phyloP scores from a whole-genome alignment of 2,329 filamentous ascomycete genomes.

The Pestalotiopsis sp. region DNA sequence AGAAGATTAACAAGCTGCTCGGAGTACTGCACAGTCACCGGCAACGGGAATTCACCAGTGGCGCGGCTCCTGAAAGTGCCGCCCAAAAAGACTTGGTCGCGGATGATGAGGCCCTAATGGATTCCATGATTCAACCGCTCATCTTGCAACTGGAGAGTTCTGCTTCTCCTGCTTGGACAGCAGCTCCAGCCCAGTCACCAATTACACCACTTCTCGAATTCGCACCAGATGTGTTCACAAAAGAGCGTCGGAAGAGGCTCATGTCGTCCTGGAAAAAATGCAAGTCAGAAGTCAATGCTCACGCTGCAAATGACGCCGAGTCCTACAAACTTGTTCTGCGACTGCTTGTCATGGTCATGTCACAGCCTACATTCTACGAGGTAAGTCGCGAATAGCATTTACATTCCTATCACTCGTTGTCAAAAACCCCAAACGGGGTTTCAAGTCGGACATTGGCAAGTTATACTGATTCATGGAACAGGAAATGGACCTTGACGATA shows the following conservation, averaged over 20 bases:
- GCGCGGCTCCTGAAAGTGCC: too few species aligned
- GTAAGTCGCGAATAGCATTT: conserved; percentile 21
- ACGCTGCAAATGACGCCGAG: conserved; percentile 21
- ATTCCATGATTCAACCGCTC: conserved; percentile 26
- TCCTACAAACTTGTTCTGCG: conserved; percentile 28
- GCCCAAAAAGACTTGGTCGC: neutral
- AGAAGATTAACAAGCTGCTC: neutral
- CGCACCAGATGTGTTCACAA: conserved; percentile 29
- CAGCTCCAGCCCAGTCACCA: conserved; percentile 23
- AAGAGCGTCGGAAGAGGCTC: conserved; percentile 33
- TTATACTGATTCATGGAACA: conserved; percentile 20
- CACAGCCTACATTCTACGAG: conserved; percentile 35
- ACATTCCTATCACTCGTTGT: neutral
- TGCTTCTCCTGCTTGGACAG: conserved; percentile 26
- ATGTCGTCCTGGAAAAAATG: conserved; percentile 35
- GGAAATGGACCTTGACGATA: conserved; percentile 33
- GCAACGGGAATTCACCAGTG: neutral
- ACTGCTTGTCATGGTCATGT: conserved; percentile 31
- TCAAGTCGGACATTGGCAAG: neutral
- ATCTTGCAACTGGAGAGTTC: conserved; percentile 26
- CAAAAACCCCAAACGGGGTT: accelerated
- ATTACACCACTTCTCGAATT: conserved; percentile 29
- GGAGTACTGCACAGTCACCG: neutral
- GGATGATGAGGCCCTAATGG: conserved; percentile 19
- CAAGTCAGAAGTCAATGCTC: conserved; percentile 22